Conservation (phyloP, 1,139 yeast species). For the Candida tropicalis region DNA sequence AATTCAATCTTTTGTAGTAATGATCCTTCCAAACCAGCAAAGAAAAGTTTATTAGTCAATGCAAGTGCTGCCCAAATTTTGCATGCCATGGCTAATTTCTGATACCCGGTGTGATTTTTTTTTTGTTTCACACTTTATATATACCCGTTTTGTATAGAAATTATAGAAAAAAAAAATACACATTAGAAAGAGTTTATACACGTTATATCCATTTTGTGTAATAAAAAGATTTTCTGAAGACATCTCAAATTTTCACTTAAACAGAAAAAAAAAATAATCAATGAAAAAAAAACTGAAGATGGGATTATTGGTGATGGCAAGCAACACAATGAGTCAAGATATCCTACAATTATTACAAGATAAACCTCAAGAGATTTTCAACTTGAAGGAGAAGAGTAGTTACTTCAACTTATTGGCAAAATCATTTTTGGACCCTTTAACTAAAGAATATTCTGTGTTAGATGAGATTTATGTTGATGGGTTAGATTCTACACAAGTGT, state of each 20-base stretch:
- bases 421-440: conserved; percentile 63
- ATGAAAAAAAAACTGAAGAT: no score
- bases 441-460: conserved; percentile 63
- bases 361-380: conserved; percentile 32
- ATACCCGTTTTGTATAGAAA: background rate
- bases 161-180: background rate
- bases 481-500: conserved; percentile 85
- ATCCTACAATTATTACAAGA: conserved; percentile 20
- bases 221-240: no score
- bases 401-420: conserved; percentile 50
- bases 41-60: conserved; percentile 22
- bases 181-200: no score
- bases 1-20: conserved; percentile 19
- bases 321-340: conserved; percentile 17
- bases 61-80: conserved; percentile 30
- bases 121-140: background rate
- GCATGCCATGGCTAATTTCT: conserved; percentile 15
- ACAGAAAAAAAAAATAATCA: no score
- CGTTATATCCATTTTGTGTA: no score
- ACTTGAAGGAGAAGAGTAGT: conserved; percentile 19
- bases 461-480: conserved; percentile 88
- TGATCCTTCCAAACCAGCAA: conserved; percentile 16
- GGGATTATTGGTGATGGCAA: no score
- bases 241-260: no score
- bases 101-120: no score